Conservation (phyloP, 495 filamentous ascomycete genomes). For the Lasiosphaeria hispida region DNA sequence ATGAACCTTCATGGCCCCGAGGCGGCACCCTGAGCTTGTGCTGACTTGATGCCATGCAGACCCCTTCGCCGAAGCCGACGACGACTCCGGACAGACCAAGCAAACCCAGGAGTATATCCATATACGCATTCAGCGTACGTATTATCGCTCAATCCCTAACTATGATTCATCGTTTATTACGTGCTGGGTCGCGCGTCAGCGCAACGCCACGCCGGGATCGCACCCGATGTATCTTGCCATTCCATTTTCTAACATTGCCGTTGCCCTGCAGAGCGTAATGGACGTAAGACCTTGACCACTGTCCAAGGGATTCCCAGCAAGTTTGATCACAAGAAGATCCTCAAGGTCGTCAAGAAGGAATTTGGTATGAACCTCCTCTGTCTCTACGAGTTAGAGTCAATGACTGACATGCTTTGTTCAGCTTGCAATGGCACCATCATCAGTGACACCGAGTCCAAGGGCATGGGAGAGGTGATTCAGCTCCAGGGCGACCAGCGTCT, state of each 20-base stretch:
- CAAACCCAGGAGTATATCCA: conserved; percentile 95
- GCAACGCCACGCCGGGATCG: background rate
- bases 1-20: background rate
- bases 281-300: conserved; percentile 99
- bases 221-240: conserved; percentile 12
- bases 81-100: conserved; percentile 92
- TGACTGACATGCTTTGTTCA: conserved; percentile 32
- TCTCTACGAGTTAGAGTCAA: background rate
- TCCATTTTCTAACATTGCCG: conserved; percentile 2
- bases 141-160: conserved; percentile 2
- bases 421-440: conserved; percentile 99
- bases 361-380: conserved; percentile 68
- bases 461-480: conserved; percentile 99
- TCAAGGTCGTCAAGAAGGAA: conserved; percentile 99
- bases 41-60: conserved; percentile 52
- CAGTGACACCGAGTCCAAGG: conserved; percentile 69
- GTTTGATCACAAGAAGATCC: conserved; percentile 98
- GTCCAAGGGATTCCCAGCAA: conserved; percentile 97
- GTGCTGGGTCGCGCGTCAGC: background rate
- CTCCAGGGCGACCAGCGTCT: conserved; percentile 98
- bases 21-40: conserved; percentile 1
- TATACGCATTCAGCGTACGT: conserved; percentile 99
- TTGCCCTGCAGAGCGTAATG: conserved; percentile 84
- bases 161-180: conserved; percentile 6
- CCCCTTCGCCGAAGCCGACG: conserved; percentile 99